Evolutionary conservation across 2,329 filamentous ascomycete species (phyloP).

Genomic region (Atkinsonella texensis): DNA sequence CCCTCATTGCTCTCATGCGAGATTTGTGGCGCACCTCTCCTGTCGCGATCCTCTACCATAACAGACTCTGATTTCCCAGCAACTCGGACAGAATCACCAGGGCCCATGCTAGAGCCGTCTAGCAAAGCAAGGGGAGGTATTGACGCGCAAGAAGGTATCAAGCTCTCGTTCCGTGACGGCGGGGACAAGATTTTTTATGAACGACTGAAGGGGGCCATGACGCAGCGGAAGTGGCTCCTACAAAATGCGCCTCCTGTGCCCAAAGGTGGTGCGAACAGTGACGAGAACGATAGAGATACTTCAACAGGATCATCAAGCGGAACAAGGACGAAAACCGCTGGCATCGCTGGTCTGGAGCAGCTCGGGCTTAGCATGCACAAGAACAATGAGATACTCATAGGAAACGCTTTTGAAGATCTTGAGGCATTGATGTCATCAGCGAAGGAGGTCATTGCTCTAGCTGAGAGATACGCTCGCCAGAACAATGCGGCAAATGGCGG

Average conservation of each 20-base stretch:
- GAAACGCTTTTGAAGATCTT: conserved; percentile 87
- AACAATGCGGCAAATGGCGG: conserved; percentile 44
- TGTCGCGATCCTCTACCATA: conserved; percentile 35
- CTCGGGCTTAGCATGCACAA: conserved; percentile 73
- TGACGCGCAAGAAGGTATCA: conserved; percentile 64
- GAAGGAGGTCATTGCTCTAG: conserved; percentile 88
- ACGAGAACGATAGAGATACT: conserved; percentile 22
- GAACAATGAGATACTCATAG: conserved; percentile 89
- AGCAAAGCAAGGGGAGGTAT: conserved; percentile 20
- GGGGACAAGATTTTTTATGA: conserved; percentile 88
- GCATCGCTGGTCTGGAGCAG: conserved; percentile 86
- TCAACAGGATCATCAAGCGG: conserved; percentile 14
- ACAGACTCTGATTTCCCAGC: conserved; percentile 24
- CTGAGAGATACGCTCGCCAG: conserved; percentile 73
- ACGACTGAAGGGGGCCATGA: conserved; percentile 72
- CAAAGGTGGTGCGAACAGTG: conserved; percentile 33
- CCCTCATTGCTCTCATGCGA: conserved; percentile 78
- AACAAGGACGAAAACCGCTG: conserved; percentile 50
- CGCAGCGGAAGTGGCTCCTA: conserved; percentile 91
- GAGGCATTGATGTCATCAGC: conserved; percentile 96
- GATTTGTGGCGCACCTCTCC: conserved; percentile 72
- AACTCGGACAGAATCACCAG: conserved; percentile 61
- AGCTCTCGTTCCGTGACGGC: conserved; percentile 80
- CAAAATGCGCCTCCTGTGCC: conserved; percentile 83
- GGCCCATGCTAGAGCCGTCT: conserved; percentile 44